Base-by-base conservation (phyloP, 345 rosid genomes). In the Corchorus capsularis region DNA sequence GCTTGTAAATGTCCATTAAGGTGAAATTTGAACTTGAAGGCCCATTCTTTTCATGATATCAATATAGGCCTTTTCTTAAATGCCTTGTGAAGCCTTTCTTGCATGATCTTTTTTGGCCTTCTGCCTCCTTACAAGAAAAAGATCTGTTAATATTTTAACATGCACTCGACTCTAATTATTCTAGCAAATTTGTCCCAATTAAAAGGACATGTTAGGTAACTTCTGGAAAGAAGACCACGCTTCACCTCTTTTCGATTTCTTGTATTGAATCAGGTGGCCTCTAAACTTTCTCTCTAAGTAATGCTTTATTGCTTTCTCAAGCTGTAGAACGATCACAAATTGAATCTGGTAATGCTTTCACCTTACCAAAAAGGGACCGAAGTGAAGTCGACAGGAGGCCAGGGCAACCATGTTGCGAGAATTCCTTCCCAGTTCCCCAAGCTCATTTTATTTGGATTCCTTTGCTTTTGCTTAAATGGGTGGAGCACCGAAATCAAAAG, bases 21-120 rank as follows among this genome's bases (percentile, higher is more conserved):
- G 53, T 72, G 67, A 64, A 64, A 78, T 55, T 6, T 46, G 57
- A 53, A 47, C 37, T 45, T 22, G 11, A 22, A 16, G 53, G 37
- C 17, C 55, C 71, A 67, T 67, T 67, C 52, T 16, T 54, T 2
- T 66, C 0, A 47, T 52, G 43, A n/a, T 34, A 43, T 45, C 55
- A 73, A 43, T 49, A 15, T 5, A 22, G 60, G 60, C 27, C 27
- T 55, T 54, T n/a, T 55, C 60, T n/a, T 20, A 55, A n/a, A 55
- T n/a, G 11, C 60, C 60, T 7, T 8, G 60, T n/a, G 27, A 55
- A n/a, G 10, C 57, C 60, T 56, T 55, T 55, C 4, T 55, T 22
- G 60, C 27, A 27, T 27, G 27, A 27, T 27, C 27, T 45, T 4
- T 9, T 45, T 45, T 7, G 8, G 9, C 47, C 47, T 45, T 8